These are phyloP conservation scores for Hypoxylon cercidicola DNA, from an alignment of 495 filamentous ascomycete genomes.

Conservation along the genomic window DNA sequence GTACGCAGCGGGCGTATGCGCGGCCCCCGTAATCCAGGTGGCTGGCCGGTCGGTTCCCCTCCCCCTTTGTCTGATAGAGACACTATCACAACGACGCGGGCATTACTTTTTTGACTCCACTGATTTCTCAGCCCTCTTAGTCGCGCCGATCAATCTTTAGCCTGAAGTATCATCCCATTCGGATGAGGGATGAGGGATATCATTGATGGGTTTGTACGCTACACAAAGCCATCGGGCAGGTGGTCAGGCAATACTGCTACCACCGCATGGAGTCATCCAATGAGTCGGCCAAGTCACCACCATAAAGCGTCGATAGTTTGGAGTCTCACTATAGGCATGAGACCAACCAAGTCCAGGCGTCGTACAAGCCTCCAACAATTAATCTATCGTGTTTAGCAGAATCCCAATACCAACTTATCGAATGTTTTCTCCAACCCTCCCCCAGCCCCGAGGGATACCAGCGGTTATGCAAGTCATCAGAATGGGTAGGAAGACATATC, in stretches of 20 bases:
- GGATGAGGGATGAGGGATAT: conserved; percentile 1
- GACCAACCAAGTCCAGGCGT: conserved; percentile 5
- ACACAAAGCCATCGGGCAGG: conserved; percentile 22
- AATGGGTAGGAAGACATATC: conserved; percentile 4
- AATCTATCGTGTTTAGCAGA: conserved; percentile 1
- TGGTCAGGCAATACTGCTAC: not conserved
- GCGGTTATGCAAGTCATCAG: conserved; percentile 40
- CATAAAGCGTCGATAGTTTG: too few species aligned
- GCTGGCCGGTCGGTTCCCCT: conserved; percentile 10
- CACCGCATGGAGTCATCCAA: conserved; percentile 5
- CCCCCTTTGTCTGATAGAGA: conserved; percentile 3
- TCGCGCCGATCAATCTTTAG: conserved; percentile 6
- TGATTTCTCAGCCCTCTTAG: not conserved
- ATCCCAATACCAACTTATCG: conserved; percentile 11
- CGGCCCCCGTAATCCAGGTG: conserved; percentile 13
- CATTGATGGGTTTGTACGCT: conserved; percentile 14
- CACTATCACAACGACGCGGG: conserved; percentile 1
- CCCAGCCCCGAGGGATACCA: conserved; percentile 20
- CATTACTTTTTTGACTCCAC: not conserved
- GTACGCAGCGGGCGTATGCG: conserved; percentile 41
- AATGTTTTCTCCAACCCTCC: not conserved
- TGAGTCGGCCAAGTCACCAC: not conserved
- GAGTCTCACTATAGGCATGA: not conserved
- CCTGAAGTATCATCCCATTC: conserved; percentile 6
- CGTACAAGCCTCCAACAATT: conserved; percentile 3